A percentile compares a stretch with the other conserved stretches of the same genome.
Evolutionary conservation across 2,329 filamentous ascomycete species (phyloP).

Genomic region (Fusarium tjaetaba): DNA sequence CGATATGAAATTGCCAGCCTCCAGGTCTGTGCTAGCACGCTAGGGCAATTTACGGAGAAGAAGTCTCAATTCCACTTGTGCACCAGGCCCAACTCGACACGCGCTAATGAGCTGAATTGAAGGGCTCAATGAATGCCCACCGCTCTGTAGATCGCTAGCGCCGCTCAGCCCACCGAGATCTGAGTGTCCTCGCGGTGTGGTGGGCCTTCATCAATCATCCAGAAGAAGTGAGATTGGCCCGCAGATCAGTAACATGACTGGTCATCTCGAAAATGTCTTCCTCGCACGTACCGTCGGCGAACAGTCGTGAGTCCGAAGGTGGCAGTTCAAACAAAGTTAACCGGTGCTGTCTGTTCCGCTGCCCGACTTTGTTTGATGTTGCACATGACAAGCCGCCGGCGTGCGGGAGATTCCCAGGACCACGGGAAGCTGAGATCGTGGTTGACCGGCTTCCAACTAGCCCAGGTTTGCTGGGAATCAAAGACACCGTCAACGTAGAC

Average conservation of each 20-base stretch:
- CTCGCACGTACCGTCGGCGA: constrained; percentile 11
- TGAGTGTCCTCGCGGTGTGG: constrained; percentile 36
- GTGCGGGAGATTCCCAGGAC: constrained; percentile 44
- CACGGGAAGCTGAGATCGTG: constrained; percentile 43
- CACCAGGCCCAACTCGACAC: constrained; percentile 27
- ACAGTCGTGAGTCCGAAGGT: constrained; percentile 9
- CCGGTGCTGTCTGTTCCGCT: constrained; percentile 10
- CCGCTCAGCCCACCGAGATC: constrained; percentile 43
- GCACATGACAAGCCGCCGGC: constrained; percentile 32
- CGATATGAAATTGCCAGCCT: constrained; percentile 20
- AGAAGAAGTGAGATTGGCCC: constrained; percentile 43
- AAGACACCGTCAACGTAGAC: constrained; percentile 40
- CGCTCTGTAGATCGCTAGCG: constrained; percentile 45
- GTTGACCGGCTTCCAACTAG: constrained; percentile 38
- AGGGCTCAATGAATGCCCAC: constrained; percentile 38
- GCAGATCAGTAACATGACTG: constrained; percentile 43
- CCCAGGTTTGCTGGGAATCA: constrained; percentile 38
- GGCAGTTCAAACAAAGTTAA: constrained; percentile 13
- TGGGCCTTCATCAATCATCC: constrained; percentile 35
- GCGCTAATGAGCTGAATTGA: constrained; percentile 43
- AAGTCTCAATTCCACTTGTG: constrained; percentile 19
- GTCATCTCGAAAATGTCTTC: constrained; percentile 31
- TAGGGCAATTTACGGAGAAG: constrained; percentile 20
- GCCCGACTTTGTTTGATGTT: constrained; percentile 10
- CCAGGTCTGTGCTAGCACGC: constrained; percentile 16